Evolutionary conservation across 768 basidiomycete species (phyloP), one percentile per base, ranked within the genome.

Genomic region (Galerina marginata): DNA sequence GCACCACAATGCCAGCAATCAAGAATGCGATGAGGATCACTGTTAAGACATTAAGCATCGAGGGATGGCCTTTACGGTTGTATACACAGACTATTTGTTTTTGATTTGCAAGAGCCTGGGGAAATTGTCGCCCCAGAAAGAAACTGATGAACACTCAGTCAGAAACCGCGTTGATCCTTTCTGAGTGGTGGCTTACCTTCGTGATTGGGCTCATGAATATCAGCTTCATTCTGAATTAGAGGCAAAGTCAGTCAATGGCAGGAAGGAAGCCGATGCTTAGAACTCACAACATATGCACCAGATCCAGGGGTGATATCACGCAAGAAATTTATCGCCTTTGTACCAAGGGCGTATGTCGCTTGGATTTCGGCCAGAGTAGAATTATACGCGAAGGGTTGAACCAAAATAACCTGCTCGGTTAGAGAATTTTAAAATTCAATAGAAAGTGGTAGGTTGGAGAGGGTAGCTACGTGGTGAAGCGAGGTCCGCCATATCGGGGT

Each of bases 1-100:
- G 58, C 54, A 73, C 72, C 70, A 57, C 72, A 73, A 23, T 73
- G 69, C 72, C 72, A 73, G 49, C 72, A 73, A 47, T 71, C 72
- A 6, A 73, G 66, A 26, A 73, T 46, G 39, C 60, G 65, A 42
- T 61, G 46, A 50, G 71, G 69, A 60, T 73, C 71, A 38, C 71
- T 73, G 45, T 9, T 11, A 11, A 50, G 5, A 15, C 6, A 9
- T 37, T 26, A 47, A 14, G 29, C 45, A 9, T 20, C 20, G 20
- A 50, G 2, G 23, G 4, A 14, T 12, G 2, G 4, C 12, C 14
- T 15, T 12, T 12, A 16, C 14, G 9, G 37, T 15, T 25, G 10
- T 25, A 25, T 33, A 58, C 11, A 58, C 70, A 25, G 51, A 73
- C 71, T 71, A 73, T 62, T 69, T 73, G 43, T 68, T 42, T 56